Conservation (phyloP, 2,329 filamentous ascomycete species). For the Penicillium sp. region DNA sequence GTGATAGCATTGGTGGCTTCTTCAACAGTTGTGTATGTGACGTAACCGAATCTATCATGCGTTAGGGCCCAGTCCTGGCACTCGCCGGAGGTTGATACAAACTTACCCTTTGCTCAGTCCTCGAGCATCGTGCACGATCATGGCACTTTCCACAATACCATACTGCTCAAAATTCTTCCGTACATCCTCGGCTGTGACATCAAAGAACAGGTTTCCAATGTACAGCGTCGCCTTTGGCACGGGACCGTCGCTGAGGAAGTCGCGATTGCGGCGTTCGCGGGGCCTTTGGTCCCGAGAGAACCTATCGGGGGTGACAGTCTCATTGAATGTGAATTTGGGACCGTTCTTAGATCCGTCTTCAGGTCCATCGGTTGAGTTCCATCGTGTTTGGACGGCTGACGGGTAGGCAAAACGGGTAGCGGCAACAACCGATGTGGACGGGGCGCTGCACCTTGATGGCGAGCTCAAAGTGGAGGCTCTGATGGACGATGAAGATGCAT, state of each 20-base stretch:
- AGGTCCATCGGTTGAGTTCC: slow-evolving; percentile 11
- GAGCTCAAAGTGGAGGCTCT: slow-evolving; percentile 38
- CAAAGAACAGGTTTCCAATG: slow-evolving; percentile 70
- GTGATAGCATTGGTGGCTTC: slow-evolving; percentile 59
- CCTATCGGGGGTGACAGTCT: not conserved
- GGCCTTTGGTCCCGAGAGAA: not conserved
- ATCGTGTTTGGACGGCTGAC: slow-evolving; percentile 14
- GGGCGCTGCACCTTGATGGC: slow-evolving; percentile 35
- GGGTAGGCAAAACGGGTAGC: slow-evolving; percentile 35
- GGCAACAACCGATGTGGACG: slow-evolving; percentile 17
- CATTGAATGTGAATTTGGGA: not conserved
- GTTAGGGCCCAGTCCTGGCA: not conserved
- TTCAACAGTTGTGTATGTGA: slow-evolving; percentile 58
- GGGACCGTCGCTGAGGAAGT: slow-evolving; percentile 4
- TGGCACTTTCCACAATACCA: slow-evolving; percentile 55
- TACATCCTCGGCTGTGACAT: slow-evolving; percentile 63
- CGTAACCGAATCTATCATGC: slow-evolving; percentile 62
- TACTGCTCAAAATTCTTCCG: slow-evolving; percentile 61
- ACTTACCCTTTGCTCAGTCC: slow-evolving; percentile 70
- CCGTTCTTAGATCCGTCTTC: not conserved
- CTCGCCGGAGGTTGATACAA: not conserved
- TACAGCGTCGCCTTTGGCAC: slow-evolving; percentile 57
- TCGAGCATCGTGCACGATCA: slow-evolving; percentile 61
- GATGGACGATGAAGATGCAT: slow-evolving; percentile 35
- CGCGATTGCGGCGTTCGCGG: not conserved